Evolutionary conservation across 805 yeast genomes (phyloP), one percentile per base, ranked within the genome.

Genomic region (Candida endomychidarum): DNA sequence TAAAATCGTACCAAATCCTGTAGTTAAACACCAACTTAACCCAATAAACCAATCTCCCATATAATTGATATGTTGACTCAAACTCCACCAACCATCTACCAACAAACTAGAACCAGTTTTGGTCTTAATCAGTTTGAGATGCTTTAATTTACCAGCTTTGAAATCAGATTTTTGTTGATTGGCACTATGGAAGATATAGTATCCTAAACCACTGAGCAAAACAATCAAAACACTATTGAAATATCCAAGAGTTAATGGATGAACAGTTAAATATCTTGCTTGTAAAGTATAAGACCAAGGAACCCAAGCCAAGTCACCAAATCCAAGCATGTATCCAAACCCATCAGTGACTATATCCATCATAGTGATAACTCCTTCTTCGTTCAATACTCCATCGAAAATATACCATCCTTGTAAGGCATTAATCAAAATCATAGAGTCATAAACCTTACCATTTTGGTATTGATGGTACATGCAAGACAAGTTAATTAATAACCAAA

Each of bases 271-370:
- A 58, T 81, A 93, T 46, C 98, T 75, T 2, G 95, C 74, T 58
- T 93, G 99, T 43, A 93, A 60, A 8, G 89, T 75, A 60, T 93
- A 93, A 1, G 95, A 76, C 71, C 91, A 91, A 22, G 99, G 99
- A 16, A 93, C 88, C 70, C 93, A 75, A 2, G 93, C 81, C 53
- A 93, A 72, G 58, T 93, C 99, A 20, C 99, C 99, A 67, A 91
- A 90, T 3, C 89, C 80, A 38, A 93, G 71, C 99, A 93, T 93
- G 65, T 83, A 90, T 1, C 99, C 99, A 59, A 93, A 88, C 0
- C 99, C 99, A 65, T 93, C 99, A 8, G 96, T 86, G 5, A 95
- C 85, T 36, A 90, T 80, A 61, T 93, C 99, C 76, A 93, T 91
- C 97, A 93, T 93, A 5, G 93, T 80, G 43, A 93, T 68, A 9